Conservation (phyloP, 257 asterid genomes). For the Schizonepeta tenuifolia region DNA sequence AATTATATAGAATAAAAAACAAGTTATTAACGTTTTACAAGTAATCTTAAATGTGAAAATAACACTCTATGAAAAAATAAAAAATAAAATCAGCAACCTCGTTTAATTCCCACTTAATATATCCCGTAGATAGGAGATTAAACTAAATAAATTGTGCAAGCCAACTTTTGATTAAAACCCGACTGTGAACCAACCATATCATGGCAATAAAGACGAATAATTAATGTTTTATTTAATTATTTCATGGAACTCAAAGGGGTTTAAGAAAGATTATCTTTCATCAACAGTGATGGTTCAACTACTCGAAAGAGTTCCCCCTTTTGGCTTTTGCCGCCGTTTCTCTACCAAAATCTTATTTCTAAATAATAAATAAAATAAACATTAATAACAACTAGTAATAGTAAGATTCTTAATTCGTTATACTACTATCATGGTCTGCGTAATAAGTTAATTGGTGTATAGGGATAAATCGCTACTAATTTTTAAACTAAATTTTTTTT, state of each 20-base stretch:
- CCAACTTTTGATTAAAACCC: background rate
- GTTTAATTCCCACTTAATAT: background rate
- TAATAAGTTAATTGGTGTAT: too few species aligned
- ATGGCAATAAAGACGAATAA: background rate
- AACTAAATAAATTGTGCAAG: background rate
- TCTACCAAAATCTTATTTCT: background rate
- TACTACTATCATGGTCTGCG: too few species aligned
- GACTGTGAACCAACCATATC: background rate
- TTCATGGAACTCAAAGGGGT: background rate
- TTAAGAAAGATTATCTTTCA: background rate
- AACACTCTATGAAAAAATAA: too few species aligned
- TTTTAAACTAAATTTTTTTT: too few species aligned
- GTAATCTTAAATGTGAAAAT: background rate
- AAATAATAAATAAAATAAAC: too few species aligned
- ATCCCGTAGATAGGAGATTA: background rate
- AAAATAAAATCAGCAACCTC: background rate
- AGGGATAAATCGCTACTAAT: too few species aligned
- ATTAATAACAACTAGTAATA: background rate
- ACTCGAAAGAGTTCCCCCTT: slow-evolving; percentile 16
- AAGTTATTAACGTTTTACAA: background rate
- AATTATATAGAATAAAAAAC: background rate
- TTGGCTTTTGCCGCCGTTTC: slow-evolving; percentile 17
- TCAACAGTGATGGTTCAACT: slow-evolving; percentile 9
- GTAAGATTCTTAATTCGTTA: background rate
- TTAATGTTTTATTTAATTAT: background rate